Base-by-base conservation (phyloP, 179 eudicot genomes). In the Beta corolliflora region DNA sequence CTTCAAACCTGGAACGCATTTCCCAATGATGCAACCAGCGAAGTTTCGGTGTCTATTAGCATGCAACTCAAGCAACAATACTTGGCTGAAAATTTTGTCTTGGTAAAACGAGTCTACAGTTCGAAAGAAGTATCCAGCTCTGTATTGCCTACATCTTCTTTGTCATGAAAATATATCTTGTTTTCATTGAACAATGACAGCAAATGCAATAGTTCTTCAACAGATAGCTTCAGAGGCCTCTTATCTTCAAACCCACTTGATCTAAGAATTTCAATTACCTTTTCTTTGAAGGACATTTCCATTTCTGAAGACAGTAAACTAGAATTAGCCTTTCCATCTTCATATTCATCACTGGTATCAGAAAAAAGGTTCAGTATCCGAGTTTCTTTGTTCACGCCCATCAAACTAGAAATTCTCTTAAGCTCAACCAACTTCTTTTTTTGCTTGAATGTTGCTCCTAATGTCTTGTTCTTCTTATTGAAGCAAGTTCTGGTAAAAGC, bases 391-490 rank as follows among this genome's bases (percentile, higher is more conserved):
- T 83, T 76, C 80, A 63, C 29, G 18, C 63, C 84, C 48, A 31
- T 61, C 46, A 18, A 25, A 74, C 65, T 50, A n/a, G 90, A 92
- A 82, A 89, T 77, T n/a, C 86, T 87, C 88, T 91, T 87, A 45
- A 93, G 84, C 90, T 92, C 98, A 81, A 84, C 61, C 70, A 92
- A 65, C 88, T 90, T 92, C 88, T 88, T 95, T 87, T 95, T 94
- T 80, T 92, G 93, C 91, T 88, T 93, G 79, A 92, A 92, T 9
- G 92, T 94, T 41, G 99, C 98, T 11, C 99, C 98, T 76, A 95
- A 75, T 7, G 99, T 94, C 86, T 94, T 94, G 86, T 95, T 95
- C 81, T 95, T 95, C 90, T 91, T 94, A 76, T 89, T 79, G 78
- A 95, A 95, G 74, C 98, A 94, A 3, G 89, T 88, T 77, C 91